Percentiles rank a stretch among this genome's conserved stretches.
Evolutionary conservation across 257 asterid genomes (phyloP).

Genomic region (Knoxia roxburghii): DNA sequence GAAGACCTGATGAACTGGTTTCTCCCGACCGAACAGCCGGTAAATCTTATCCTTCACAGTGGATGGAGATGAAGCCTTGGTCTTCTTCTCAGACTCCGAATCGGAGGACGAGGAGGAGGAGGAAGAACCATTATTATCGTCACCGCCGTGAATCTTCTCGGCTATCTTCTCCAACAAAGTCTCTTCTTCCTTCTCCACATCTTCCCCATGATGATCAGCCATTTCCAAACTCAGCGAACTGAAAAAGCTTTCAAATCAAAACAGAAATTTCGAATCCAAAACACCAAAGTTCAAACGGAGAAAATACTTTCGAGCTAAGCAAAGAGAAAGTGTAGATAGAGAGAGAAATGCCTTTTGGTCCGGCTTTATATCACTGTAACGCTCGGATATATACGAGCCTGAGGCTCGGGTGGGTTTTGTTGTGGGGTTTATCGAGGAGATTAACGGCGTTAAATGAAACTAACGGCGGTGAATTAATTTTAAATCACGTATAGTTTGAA

Average conservation of each 20-base stretch:
- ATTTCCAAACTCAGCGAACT: constrained; percentile 26
- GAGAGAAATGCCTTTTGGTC: neutral
- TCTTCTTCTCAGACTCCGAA: constrained; percentile 46
- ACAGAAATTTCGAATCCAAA: neutral
- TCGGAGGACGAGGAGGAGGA: constrained; percentile 46
- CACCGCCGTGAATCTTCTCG: constrained; percentile 51
- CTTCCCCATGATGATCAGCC: constrained; percentile 82
- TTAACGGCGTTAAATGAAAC: constrained; percentile 10
- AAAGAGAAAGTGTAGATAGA: neutral
- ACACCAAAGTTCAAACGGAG: neutral
- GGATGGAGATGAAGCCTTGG: constrained; percentile 13
- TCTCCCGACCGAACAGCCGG: constrained; percentile 61
- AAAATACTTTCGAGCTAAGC: neutral
- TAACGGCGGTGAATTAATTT: constrained; percentile 5
- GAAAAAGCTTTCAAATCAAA: constrained; percentile 8
- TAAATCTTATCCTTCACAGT: constrained; percentile 43
- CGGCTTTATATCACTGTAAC: constrained; percentile 21
- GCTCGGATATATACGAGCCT: constrained; percentile 28
- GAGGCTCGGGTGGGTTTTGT: constrained; percentile 33
- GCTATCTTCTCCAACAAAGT: constrained; percentile 52
- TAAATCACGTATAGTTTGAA: neutral
- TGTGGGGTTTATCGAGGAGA: constrained; percentile 10
- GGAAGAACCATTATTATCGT: too few relatives aligned
- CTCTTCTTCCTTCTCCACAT: constrained; percentile 57
- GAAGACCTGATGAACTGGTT: constrained; percentile 69